phyloP scores from a whole-genome alignment of 208 protist species.

The Leishmania turanica region DNA sequence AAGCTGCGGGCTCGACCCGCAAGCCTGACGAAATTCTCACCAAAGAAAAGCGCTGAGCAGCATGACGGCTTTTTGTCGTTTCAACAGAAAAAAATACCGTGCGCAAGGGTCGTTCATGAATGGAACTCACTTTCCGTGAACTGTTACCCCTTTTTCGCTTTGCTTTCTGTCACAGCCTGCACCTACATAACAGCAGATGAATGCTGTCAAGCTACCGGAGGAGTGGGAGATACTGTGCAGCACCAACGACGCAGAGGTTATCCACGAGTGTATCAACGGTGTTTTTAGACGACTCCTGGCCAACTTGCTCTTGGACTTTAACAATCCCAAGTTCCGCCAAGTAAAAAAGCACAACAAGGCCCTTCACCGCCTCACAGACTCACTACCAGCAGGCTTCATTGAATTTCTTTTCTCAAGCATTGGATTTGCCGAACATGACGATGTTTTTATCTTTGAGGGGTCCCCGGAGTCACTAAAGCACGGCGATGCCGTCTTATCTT shows the following conservation, averaged over 20 bases:
- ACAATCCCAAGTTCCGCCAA: conserved; percentile 58
- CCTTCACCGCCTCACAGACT: conserved; percentile 30
- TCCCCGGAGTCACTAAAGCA: conserved; percentile 36
- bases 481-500: conserved; percentile 47
- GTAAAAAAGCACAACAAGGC: conserved; percentile 58
- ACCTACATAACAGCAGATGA: background rate
- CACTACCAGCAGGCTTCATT: conserved; percentile 37
- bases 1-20: background rate
- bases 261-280: conserved; percentile 25
- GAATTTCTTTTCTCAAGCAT: conserved; percentile 53
- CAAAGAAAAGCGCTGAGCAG: background rate
- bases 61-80: background rate
- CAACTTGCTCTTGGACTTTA: conserved; percentile 70
- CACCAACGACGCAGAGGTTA: background rate
- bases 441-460: conserved; percentile 56
- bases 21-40: background rate
- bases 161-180: background rate
- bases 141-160: background rate
- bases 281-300: conserved; percentile 70
- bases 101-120: background rate
- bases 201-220: background rate
- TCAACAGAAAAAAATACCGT: background rate
- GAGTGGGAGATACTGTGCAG: conserved; percentile 2
- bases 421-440: conserved; percentile 44
- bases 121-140: background rate